phyloP scores from a whole-genome alignment of 2,329 filamentous ascomycete genomes.

The Colletotrichum paranaense region DNA sequence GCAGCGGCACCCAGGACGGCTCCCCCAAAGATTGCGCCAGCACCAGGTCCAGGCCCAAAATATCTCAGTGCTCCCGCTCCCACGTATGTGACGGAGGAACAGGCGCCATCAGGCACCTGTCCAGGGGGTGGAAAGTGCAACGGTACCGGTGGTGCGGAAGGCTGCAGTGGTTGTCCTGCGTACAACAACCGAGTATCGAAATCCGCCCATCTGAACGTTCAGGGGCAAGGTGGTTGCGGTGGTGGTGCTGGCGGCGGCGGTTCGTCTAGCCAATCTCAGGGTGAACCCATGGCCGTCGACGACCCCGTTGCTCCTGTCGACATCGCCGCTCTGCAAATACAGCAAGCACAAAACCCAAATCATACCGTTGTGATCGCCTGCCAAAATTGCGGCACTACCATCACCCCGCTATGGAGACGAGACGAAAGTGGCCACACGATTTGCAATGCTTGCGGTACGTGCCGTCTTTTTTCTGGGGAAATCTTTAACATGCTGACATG shows the following conservation, averaged over 20 bases:
- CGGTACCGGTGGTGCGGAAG: conserved; percentile 93
- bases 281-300: conserved; percentile 42
- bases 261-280: conserved; percentile 39
- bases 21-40: conserved; percentile 47
- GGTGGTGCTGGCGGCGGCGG: conserved; percentile 42
- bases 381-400: conserved; percentile 96
- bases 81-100: conserved; percentile 82
- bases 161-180: conserved; percentile 94
- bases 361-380: conserved; percentile 85
- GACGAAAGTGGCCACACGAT: conserved; percentile 97
- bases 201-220: conserved; percentile 76
- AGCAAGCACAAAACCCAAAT: conserved; percentile 49
- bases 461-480: conserved; percentile 11
- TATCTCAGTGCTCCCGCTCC: conserved; percentile 60
- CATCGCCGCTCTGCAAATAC: conserved; percentile 58
- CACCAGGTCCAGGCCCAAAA: conserved; percentile 51
- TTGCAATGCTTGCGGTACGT: conserved; percentile 96
- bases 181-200: conserved; percentile 98
- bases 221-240: conserved; percentile 54
- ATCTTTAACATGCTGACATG: conserved; percentile 32
- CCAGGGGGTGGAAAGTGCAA: conserved; percentile 96
- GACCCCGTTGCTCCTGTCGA: conserved; percentile 58
- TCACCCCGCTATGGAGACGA: conserved; percentile 94
- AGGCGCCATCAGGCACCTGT: conserved; percentile 85
- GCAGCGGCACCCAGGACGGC: conserved; percentile 56